A percentile compares a stretch with the other conserved stretches of the same genome.
Conservation (phyloP, 2,329 filamentous ascomycete species). For the Sporothrix inflata region DNA sequence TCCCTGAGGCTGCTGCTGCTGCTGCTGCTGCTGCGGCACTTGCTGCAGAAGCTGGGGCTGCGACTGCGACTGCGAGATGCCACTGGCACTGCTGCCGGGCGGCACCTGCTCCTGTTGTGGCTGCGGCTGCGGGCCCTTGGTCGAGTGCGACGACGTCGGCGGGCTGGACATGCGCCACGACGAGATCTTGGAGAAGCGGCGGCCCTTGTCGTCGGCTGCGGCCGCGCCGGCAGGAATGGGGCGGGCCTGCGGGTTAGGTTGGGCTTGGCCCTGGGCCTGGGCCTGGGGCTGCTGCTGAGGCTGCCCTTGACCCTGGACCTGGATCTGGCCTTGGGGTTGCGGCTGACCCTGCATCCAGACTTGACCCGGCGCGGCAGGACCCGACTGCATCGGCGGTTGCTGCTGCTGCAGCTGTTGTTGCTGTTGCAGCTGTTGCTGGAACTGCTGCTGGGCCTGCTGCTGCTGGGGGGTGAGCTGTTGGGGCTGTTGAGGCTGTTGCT, state of each 20-base stretch:
- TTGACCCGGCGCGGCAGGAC: not conserved
- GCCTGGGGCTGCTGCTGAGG: constrained; percentile 1
- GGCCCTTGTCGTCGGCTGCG: constrained; percentile 27
- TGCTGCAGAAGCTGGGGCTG: not conserved
- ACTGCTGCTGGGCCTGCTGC: constrained; percentile 27
- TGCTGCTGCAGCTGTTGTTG: constrained; percentile 22
- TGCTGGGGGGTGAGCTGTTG: not conserved
- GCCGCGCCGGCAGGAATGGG: not conserved
- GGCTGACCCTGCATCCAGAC: not conserved
- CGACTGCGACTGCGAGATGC: not conserved
- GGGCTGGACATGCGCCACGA: constrained; percentile 32
- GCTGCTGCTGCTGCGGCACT: not conserved
- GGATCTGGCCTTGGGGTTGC: not conserved
- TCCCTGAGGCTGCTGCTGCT: not conserved
- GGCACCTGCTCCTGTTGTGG: not conserved
- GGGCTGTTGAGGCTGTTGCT: constrained; percentile 18
- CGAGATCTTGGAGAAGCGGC: constrained; percentile 29
- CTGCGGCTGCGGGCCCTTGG: not conserved
- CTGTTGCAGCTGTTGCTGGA: constrained; percentile 10
- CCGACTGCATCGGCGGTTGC: not conserved
- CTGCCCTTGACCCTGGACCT: not conserved
- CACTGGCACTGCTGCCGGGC: not conserved
- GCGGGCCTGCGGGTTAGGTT: not conserved
- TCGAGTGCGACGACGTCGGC: constrained; percentile 28
- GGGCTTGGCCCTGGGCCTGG: not conserved